Evolutionary conservation across 768 basidiomycete genomes (phyloP).

Genomic region (Chalciporus pseudorubinellus): DNA sequence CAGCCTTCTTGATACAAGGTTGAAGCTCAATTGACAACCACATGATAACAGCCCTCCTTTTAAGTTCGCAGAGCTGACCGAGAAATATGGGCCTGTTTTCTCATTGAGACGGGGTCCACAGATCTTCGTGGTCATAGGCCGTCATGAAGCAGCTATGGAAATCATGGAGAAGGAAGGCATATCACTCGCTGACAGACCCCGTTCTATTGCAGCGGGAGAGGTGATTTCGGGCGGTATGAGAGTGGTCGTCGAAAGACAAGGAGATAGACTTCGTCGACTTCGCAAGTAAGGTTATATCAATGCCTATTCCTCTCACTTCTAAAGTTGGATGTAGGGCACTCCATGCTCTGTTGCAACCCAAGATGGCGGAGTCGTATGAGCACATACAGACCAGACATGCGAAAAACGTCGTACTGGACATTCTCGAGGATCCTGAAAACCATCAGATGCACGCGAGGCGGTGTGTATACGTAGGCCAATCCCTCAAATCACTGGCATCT

Average conservation of each 20-base stretch:
- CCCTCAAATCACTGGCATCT: neutral
- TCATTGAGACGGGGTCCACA: slow-evolving; percentile 45
- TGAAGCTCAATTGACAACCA: neutral
- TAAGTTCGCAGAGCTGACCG: slow-evolving; percentile 52
- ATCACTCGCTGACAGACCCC: slow-evolving; percentile 35
- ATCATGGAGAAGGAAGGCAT: slow-evolving; percentile 41
- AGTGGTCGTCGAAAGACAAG: slow-evolving; percentile 23
- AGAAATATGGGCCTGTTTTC: slow-evolving; percentile 60
- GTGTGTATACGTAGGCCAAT: slow-evolving; percentile 9
- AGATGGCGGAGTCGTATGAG: slow-evolving; percentile 31
- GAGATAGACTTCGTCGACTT: slow-evolving; percentile 32
- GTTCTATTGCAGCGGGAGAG: slow-evolving; percentile 34
- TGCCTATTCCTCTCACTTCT: no score
- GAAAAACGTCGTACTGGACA: slow-evolving; percentile 34
- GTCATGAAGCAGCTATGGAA: slow-evolving; percentile 35
- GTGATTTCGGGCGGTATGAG: slow-evolving; percentile 35
- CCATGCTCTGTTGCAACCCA: slow-evolving; percentile 35
- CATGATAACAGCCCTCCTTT: slow-evolving; percentile 11
- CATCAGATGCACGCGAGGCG: slow-evolving; percentile 35
- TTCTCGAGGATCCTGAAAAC: slow-evolving; percentile 31
- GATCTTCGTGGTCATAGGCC: slow-evolving; percentile 21
- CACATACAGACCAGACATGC: slow-evolving; percentile 34
- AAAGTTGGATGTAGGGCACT: slow-evolving; percentile 3
- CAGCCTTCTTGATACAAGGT: no score
- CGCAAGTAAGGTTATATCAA: slow-evolving; percentile 17